phyloP scores from a whole-genome alignment of 805 yeast species.

The Ogataea paraovalis region DNA sequence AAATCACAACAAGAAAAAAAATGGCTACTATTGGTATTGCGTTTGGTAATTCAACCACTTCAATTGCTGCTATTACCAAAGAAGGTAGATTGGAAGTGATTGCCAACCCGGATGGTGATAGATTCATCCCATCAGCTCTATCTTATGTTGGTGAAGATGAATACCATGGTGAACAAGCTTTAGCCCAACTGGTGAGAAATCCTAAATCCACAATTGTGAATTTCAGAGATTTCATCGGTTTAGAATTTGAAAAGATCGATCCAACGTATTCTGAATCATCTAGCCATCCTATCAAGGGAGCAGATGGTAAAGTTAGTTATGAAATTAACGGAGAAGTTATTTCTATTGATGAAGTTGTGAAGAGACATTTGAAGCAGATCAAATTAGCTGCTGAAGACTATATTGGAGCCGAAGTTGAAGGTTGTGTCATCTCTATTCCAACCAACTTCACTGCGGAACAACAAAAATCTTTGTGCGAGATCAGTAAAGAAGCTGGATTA shows the following conservation, averaged over 20 bases:
- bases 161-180: conserved; percentile 96
- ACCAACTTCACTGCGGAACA: conserved; percentile 78
- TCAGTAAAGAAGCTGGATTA: conserved; percentile 70
- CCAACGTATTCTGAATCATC: conserved; percentile 58
- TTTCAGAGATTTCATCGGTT: conserved; percentile 91
- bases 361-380: conserved; percentile 79
- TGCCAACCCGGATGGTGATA: conserved; percentile 99
- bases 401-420: conserved; percentile 74
- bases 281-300: conserved; percentile 60
- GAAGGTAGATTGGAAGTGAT: conserved; percentile 96
- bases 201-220: conserved; percentile 79
- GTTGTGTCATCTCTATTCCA: conserved; percentile 87
- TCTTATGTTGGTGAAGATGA: conserved; percentile 93
- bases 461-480: conserved; percentile 54
- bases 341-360: conserved; percentile 71
- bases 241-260: conserved; percentile 65
- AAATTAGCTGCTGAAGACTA: conserved; percentile 90
- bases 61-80: conserved; percentile 84
- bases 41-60: conserved; percentile 93
- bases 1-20: conserved; percentile 5
- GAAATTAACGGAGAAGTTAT: conserved; percentile 54
- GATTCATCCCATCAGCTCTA: conserved; percentile 89
- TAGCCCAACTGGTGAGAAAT: conserved; percentile 88
- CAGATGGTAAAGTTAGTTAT: conserved; percentile 65
- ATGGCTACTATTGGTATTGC: conserved; percentile 84